Percentiles rank a stretch among this genome's conserved stretches.
These are phyloP conservation scores for Sugiyamaella xylanicola DNA, from an alignment of 1,139 yeast species.

Conservation along the genomic window DNA sequence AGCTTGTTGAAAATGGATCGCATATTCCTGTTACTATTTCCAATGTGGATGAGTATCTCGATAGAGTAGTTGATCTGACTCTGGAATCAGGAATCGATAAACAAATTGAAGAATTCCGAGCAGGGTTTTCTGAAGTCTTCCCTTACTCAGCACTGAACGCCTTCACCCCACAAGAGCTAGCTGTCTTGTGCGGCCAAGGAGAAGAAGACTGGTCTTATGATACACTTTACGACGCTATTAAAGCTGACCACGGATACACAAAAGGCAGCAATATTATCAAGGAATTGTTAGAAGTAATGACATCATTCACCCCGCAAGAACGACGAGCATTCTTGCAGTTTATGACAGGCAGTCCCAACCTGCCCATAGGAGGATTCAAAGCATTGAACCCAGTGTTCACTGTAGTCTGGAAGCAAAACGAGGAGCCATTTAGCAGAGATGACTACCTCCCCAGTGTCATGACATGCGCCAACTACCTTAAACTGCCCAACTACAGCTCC, in stretches of 20 bases:
- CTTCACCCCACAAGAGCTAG: conserved; percentile 73
- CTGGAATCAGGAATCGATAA: conserved; percentile 63
- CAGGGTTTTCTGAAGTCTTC: conserved; percentile 83
- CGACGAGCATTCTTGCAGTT: conserved; percentile 80
- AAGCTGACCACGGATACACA: conserved; percentile 90
- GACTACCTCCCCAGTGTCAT: conserved; percentile 93
- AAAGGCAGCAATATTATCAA: conserved; percentile 68
- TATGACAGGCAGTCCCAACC: conserved; percentile 88
- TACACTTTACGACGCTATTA: conserved; percentile 59
- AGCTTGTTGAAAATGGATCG: conserved; percentile 59
- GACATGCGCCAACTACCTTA: conserved; percentile 96
- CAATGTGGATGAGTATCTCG: conserved; percentile 63
- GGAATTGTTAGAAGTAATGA: conserved; percentile 61
- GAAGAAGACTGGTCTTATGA: conserved; percentile 83
- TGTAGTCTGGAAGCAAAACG: conserved; percentile 76
- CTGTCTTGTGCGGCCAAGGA: conserved; percentile 67
- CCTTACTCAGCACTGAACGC: conserved; percentile 73
- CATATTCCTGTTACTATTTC: conserved; percentile 51
- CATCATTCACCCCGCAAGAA: conserved; percentile 54
- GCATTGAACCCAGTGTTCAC: conserved; percentile 81
- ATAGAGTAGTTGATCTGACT: conserved; percentile 60
- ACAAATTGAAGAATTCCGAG: conserved; percentile 70
- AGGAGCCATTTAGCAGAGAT: conserved; percentile 64
- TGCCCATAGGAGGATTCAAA: conserved; percentile 94
- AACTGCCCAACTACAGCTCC: conserved; percentile 78